Evolutionary conservation across 1,284 basidiomycete genomes (phyloP).

Genomic region (Rhodotorula sp.): DNA sequence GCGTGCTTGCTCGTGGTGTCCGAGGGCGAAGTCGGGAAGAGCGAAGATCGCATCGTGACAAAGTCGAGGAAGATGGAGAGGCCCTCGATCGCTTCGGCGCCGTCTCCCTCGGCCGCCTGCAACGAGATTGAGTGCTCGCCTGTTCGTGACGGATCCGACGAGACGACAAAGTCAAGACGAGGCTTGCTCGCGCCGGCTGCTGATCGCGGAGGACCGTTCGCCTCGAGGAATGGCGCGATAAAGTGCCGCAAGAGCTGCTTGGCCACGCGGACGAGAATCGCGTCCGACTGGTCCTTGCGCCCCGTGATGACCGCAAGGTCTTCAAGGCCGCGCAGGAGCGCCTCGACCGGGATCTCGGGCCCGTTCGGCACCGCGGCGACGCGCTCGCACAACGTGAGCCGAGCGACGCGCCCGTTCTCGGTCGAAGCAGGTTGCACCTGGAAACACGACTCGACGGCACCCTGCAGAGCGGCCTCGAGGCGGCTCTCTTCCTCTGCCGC

Average conservation of each 20-base stretch:
- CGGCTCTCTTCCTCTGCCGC: conserved; percentile 28
- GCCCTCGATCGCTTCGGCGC: conserved; percentile 2
- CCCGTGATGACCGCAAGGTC: conserved; percentile 20
- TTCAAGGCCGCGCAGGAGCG: conserved; percentile 20
- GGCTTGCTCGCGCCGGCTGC: not conserved
- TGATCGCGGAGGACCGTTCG: not conserved
- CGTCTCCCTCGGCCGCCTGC: no score
- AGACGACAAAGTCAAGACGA: not conserved
- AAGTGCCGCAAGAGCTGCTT: conserved; percentile 30
- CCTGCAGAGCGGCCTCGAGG: conserved; percentile 23
- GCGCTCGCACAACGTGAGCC: conserved; percentile 9
- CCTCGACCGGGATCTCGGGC: conserved; percentile 8
- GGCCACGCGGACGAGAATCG: conserved; percentile 23
- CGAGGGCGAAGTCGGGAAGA: conserved; percentile 9
- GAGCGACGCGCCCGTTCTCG: not conserved
- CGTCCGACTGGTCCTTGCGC: conserved; percentile 13
- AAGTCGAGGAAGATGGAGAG: conserved; percentile 30
- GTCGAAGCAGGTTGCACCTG: conserved; percentile 8
- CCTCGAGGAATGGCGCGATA: conserved; percentile 35
- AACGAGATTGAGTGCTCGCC: no score
- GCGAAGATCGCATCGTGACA: conserved; percentile 28
- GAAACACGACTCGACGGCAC: conserved; percentile 32
- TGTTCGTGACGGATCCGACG: not conserved
- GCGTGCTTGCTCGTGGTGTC: conserved; percentile 21
- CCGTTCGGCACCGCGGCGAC: conserved; percentile 21